Percentiles rank a stretch among this genome's conserved stretches.
Evolutionary conservation across 23 red algal genomes (phyloP).

Genomic region (Gracilaria caudata): DNA sequence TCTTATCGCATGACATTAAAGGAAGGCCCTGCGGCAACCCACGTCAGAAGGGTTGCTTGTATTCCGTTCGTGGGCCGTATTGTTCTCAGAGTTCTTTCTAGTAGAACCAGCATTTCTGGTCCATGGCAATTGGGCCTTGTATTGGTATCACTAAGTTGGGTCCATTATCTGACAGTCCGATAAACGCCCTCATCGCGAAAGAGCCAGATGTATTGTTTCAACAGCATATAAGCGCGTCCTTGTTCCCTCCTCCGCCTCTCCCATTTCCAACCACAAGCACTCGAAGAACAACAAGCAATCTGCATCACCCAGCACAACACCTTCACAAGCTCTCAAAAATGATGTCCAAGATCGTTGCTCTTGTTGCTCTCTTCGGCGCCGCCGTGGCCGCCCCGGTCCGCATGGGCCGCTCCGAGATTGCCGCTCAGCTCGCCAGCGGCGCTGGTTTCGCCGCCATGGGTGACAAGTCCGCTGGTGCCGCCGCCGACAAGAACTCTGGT

Average conservation of each 20-base stretch:
- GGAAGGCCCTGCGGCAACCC: neutral
- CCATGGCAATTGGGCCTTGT: neutral
- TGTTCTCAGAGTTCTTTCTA: neutral
- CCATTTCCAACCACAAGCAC: neutral
- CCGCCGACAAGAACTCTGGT: constrained; percentile 41
- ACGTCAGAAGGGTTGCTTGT: neutral
- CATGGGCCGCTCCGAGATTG: constrained; percentile 10
- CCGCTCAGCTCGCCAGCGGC: constrained; percentile 24
- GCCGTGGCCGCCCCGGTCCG: constrained; percentile 63
- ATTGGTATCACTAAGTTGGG: neutral
- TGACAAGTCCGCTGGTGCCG: constrained; percentile 49
- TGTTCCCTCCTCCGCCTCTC: neutral
- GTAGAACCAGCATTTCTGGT: neutral
- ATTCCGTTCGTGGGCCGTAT: neutral
- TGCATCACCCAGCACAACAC: neutral
- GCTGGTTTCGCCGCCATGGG: constrained; percentile 47
- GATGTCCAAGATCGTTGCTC: constrained; percentile 58
- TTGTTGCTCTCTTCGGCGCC: constrained; percentile 66
- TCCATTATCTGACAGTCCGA: neutral
- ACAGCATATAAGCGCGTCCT: neutral
- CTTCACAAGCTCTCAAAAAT: constrained; percentile 35
- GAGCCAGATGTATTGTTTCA: neutral
- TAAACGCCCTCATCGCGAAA: neutral
- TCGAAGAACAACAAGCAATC: neutral
- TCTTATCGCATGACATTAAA: neutral